Base-by-base conservation (phyloP, 352 stramenopile genomes). In the Globisporangium polare region DNA sequence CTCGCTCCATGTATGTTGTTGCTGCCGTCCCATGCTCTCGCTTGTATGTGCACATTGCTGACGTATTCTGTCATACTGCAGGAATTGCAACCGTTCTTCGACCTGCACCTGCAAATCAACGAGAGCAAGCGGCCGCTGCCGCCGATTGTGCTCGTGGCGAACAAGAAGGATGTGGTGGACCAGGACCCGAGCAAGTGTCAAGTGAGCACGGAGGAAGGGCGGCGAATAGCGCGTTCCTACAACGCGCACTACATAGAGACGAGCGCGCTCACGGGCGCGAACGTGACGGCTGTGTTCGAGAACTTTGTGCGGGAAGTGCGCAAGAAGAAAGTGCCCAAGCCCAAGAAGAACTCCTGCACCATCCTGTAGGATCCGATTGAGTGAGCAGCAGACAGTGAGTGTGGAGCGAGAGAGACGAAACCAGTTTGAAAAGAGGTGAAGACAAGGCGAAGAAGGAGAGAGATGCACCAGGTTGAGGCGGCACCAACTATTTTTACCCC, bases 81-180 rank as follows among this genome's bases (percentile, higher is more conserved):
- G 73, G 87, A 96, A 63, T 68, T 96, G 27, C 84, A 95, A 81
- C 80, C 81, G 39, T 96, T 96, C 63, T 95, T 95, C 59, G 85
- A 92, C 61, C 63, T 96, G 49, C 83, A 95, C 53, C 67, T 95
- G 62, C 86, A 96, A 62, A 94, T 96, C 70, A 95, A 95, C 72
- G 88, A 92, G 63, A 94, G 72, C 54, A 79, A 81, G 33, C 80
- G 82, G 1, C 78, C 81, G 26, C 65, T 90, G 43, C 84, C 86
- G 31, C 88, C 88, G 26, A 94, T 96, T 68, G 87, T 96, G 53
- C 69, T 96, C 22, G 86, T 96, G 31, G 88, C 86, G 53, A 96
- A 96, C 73, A 96, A 96, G 68, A 95, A 94, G 58, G 86, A 94
- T 58, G 74, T 94, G 56, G 82, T 92, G 29, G 85, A 94, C 60